Evolutionary conservation across 2,329 filamentous ascomycete species (phyloP).

Genomic region (Huntiella bhutanensis): DNA sequence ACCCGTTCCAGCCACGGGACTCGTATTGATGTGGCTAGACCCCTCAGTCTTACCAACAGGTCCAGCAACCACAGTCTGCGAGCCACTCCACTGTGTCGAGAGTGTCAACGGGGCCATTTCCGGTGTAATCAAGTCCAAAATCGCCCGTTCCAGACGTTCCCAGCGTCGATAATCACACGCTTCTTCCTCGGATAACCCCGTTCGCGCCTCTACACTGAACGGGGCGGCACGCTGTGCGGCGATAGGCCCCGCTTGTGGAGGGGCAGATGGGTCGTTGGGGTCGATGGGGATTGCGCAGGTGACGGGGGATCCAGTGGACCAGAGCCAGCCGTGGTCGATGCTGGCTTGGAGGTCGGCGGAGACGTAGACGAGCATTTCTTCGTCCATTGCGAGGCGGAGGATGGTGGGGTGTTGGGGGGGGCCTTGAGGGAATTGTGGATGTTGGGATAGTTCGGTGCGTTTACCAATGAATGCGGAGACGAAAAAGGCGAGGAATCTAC

Average conservation of each 20-base stretch:
- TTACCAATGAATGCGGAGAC: slow-evolving; percentile 43
- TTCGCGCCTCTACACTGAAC: slow-evolving; percentile 28
- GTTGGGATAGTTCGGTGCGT: slow-evolving; percentile 23
- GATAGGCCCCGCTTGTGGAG: slow-evolving; percentile 11
- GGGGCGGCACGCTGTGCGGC: slow-evolving; percentile 20
- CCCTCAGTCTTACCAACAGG: background rate
- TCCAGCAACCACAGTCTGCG: background rate
- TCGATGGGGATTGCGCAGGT: slow-evolving; percentile 14
- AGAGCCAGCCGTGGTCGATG: slow-evolving; percentile 54
- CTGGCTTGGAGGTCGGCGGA: slow-evolving; percentile 67
- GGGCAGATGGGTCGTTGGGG: slow-evolving; percentile 10
- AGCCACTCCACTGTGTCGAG: slow-evolving; percentile 11
- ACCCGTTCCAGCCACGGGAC: background rate
- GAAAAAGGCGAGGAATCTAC: slow-evolving; percentile 69
- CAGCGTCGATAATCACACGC: slow-evolving; percentile 61
- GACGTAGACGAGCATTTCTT: slow-evolving; percentile 74
- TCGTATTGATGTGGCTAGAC: background rate
- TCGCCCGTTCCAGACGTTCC: slow-evolving; percentile 44
- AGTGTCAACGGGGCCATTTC: slow-evolving; percentile 5
- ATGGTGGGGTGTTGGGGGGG: slow-evolving; percentile 12
- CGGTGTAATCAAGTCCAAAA: slow-evolving; percentile 2
- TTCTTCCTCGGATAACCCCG: slow-evolving; percentile 36
- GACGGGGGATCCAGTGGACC: slow-evolving; percentile 23
- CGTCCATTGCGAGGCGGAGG: slow-evolving; percentile 39
- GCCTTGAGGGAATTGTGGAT: slow-evolving; percentile 12